A percentile compares a stretch with the other conserved stretches of the same genome.
phyloP scores from a whole-genome alignment of 2,329 filamentous ascomycete genomes.

The Rhynchosporium agropyri region DNA sequence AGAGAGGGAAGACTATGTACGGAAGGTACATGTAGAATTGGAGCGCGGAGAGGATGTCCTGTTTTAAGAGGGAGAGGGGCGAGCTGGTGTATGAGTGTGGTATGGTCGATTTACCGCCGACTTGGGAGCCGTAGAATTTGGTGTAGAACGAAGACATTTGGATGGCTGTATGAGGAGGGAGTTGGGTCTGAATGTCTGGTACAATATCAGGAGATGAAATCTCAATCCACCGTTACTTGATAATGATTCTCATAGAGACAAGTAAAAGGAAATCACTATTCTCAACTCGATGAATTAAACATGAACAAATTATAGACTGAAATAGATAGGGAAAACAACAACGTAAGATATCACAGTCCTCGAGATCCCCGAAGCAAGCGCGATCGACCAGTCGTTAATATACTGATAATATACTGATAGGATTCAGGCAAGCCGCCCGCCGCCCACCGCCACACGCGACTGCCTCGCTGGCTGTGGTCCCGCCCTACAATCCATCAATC shows the following conservation, averaged over 20 bases:
- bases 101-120: slow-evolving; percentile 59
- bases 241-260: no score
- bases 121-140: slow-evolving; percentile 60
- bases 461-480: not conserved
- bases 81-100: slow-evolving; percentile 61
- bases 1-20: slow-evolving; percentile 61
- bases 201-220: not conserved
- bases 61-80: slow-evolving; percentile 45
- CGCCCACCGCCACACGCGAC: not conserved
- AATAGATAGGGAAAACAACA: no score
- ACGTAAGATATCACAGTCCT: no score
- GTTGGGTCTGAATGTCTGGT: not conserved
- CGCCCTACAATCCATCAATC: not conserved
- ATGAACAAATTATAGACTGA: no score
- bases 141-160: slow-evolving; percentile 39
- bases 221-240: not conserved
- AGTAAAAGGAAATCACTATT: no score
- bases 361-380: not conserved
- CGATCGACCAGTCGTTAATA: slow-evolving; percentile 6
- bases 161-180: not conserved
- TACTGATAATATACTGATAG: not conserved
- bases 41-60: slow-evolving; percentile 46
- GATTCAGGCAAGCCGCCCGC: not conserved
- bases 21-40: slow-evolving; percentile 49
- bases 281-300: no score